phyloP scores from a whole-genome alignment of 2,329 filamentous ascomycete species.

The Aspergillus ochraceoroseus region DNA sequence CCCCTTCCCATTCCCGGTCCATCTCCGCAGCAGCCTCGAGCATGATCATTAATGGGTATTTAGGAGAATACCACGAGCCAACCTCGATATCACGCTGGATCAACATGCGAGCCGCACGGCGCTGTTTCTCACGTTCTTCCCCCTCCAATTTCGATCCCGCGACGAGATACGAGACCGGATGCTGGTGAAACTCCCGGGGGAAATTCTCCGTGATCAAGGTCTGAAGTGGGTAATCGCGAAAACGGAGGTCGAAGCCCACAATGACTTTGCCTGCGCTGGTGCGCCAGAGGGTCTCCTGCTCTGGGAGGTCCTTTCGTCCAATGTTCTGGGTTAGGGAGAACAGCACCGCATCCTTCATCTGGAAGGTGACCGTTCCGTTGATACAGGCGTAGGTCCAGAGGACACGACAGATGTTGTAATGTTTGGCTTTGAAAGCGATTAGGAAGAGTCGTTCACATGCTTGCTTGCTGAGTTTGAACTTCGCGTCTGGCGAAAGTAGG shows the following conservation, averaged over 20 bases:
- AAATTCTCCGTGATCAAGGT: constrained; percentile 19
- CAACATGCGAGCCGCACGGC: constrained; percentile 25
- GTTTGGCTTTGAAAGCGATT: constrained; percentile 36
- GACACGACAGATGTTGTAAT: constrained; percentile 44
- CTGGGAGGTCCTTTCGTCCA: neutral
- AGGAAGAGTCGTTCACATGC: constrained; percentile 41
- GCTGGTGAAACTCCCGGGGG: constrained; percentile 26
- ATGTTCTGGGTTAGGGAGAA: constrained; percentile 30
- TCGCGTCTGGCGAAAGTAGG: constrained; percentile 17
- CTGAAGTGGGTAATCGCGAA: constrained; percentile 12
- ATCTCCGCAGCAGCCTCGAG: constrained; percentile 34
- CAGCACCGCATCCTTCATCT: constrained; percentile 34
- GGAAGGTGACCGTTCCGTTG: constrained; percentile 27
- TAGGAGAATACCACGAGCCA: constrained; percentile 23
- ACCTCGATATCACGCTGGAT: constrained; percentile 29
- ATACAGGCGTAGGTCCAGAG: constrained; percentile 49
- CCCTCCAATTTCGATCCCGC: constrained; percentile 18
- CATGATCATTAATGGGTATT: constrained; percentile 29
- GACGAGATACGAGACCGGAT: constrained; percentile 27
- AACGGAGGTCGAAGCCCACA: constrained; percentile 28
- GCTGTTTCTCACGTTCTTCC: constrained; percentile 26
- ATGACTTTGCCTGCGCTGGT: constrained; percentile 33
- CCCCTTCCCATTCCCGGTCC: constrained; percentile 31
- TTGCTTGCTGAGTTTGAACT: constrained; percentile 18
- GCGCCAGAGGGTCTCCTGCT: constrained; percentile 22